These are phyloP conservation scores for Silene conica DNA, from an alignment of 148 eudicot species.

Conservation along the genomic window DNA sequence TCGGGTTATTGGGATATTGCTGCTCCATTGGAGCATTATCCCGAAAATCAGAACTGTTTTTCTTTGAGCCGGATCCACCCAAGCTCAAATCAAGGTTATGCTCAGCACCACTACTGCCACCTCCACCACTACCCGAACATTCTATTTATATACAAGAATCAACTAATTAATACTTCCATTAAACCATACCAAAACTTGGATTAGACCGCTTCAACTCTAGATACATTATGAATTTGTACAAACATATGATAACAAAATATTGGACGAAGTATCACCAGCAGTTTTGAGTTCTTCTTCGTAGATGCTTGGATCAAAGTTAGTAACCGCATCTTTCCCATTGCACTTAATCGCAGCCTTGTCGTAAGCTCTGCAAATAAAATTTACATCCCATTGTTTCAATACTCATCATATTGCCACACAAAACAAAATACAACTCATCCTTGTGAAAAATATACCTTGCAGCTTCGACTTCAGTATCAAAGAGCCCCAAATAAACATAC, in stretches of 20 bases:
- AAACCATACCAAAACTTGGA: too few relatives aligned
- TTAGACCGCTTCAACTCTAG: not conserved
- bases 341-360: slow-evolving; percentile 93
- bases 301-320: slow-evolving; percentile 86
- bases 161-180: not conserved
- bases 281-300: slow-evolving; percentile 71
- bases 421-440: not conserved
- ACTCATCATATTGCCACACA: not conserved
- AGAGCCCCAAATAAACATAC: slow-evolving; percentile 94
- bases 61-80: slow-evolving; percentile 51
- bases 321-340: slow-evolving; percentile 92
- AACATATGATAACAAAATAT: not conserved
- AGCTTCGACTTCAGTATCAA: slow-evolving; percentile 92
- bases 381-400: not conserved
- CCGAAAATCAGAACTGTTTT: slow-evolving; percentile 27
- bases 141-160: slow-evolving; percentile 21
- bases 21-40: slow-evolving; percentile 19
- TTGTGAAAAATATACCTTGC: slow-evolving; percentile 52
- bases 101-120: slow-evolving; percentile 31
- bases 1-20: slow-evolving; percentile 30
- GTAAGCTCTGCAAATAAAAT: slow-evolving; percentile 59
- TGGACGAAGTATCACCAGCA: slow-evolving; percentile 17
- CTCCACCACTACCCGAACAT: slow-evolving; percentile 27
- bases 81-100: slow-evolving; percentile 95
- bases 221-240: too few relatives aligned